Base-by-base conservation (phyloP, 352 stramenopile species). In the Phytophthora chlamydospora region DNA sequence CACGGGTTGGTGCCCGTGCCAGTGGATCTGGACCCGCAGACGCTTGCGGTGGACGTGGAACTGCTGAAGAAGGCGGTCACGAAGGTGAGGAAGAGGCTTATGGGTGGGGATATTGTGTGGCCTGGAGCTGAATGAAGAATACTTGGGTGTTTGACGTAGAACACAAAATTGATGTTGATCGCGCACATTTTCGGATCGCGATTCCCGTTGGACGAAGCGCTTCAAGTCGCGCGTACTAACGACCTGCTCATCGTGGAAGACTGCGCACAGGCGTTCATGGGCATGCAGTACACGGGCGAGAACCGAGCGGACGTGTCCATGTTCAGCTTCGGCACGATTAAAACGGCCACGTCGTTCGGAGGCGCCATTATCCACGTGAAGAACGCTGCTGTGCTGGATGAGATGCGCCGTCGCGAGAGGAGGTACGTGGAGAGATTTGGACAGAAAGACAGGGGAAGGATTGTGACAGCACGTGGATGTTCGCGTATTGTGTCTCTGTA, bases 321-420 rank as follows among this genome's bases (percentile, higher is more conserved):
- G 76, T 95, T 93, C 65, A 95, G 86, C 62, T 95, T 95, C 75
- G 86, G 86, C 21, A 91, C 86, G 27, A 95, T 95, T 68, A 95
- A 95, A 60, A 93, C 81, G 3, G 78, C 85, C 1, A 95, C 86
- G 19, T 88, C 86, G 2, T 93, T 95, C 42, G 86, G 86, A 27
- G 82, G 84, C 11, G 84, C 73, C 0, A 46, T 95, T 14, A 71
- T 93, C 21, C 74, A 80, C 17, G 80, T 95, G 6, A 82, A 83
- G 34, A 72, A 93, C 46, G 6, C 41, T 6, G 43, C 60, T 13
- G 59, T 95, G 24, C 59, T 89, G 16, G 60, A 85, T 0, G 79
- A 88, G 44, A 91, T 95, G 83, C 75, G 76, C 54, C 73, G 80
- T 31, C 74, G 82, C 9, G 84, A 93, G 55, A 77, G 62, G 32